Evolutionary conservation across 208 protist genomes (phyloP).

Genomic region (Wallacemonas collosoma): DNA sequence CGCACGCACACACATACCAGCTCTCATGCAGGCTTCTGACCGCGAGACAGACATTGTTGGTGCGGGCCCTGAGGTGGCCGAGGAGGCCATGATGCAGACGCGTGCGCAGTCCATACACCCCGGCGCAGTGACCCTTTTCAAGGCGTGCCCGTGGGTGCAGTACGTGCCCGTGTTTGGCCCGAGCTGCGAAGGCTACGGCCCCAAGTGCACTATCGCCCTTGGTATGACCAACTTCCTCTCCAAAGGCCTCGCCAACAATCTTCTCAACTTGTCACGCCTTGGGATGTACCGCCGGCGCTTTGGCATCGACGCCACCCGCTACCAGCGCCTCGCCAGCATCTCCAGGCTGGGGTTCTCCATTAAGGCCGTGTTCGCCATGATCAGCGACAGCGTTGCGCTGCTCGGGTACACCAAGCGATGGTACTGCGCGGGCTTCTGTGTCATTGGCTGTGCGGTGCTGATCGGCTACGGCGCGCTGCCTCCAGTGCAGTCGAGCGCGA

Average conservation of each 20-base stretch:
- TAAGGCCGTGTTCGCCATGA: constrained; percentile 35
- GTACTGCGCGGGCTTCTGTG: constrained; percentile 27
- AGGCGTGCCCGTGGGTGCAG: constrained; percentile 17
- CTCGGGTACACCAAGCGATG: constrained; percentile 45
- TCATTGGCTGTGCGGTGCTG: constrained; percentile 22
- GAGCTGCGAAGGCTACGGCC: constrained; percentile 30
- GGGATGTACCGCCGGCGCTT: constrained; percentile 36
- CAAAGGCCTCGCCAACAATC: constrained; percentile 32
- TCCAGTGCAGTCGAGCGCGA: constrained; percentile 12
- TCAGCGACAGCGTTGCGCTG: constrained; percentile 39
- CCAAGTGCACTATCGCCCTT: constrained; percentile 23
- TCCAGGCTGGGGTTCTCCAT: constrained; percentile 33
- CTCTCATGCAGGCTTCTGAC: background rate
- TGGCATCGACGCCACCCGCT: constrained; percentile 22
- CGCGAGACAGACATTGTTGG: background rate
- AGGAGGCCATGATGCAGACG: constrained; percentile 1
- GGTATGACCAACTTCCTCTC: constrained; percentile 26
- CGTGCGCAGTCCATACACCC: constrained; percentile 18
- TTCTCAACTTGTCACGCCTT: constrained; percentile 22
- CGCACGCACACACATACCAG: background rate
- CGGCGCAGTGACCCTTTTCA: constrained; percentile 25
- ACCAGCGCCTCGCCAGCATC: constrained; percentile 35
- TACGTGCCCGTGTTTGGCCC: constrained; percentile 28
- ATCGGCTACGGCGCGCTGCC: constrained; percentile 31
- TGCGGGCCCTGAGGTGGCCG: background rate